These are phyloP conservation scores for Kernera saxatilis DNA, from an alignment of 345 rosid genomes.

Conservation along the genomic window DNA sequence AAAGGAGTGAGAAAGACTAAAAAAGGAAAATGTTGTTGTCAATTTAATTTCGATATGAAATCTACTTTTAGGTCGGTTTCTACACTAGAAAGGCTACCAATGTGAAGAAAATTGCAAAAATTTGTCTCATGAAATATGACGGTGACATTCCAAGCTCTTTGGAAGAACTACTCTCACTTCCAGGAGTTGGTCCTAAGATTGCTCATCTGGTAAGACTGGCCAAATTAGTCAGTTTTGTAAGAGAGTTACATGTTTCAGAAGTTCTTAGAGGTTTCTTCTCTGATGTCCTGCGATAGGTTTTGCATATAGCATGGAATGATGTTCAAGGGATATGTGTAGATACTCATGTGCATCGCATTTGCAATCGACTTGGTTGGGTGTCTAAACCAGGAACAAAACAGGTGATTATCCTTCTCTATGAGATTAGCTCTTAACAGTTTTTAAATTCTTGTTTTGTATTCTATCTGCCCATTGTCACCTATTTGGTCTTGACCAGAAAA, in stretches of 20 bases:
- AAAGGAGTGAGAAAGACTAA: background rate
- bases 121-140: conserved; percentile 63
- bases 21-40: background rate
- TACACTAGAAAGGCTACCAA: conserved; percentile 82
- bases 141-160: conserved; percentile 88
- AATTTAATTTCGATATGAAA: background rate
- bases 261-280: background rate
- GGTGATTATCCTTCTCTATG: conserved; percentile 31
- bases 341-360: conserved; percentile 90
- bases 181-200: conserved; percentile 94
- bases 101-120: conserved; percentile 86
- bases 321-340: conserved; percentile 95
- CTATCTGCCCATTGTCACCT: conserved; percentile 7
- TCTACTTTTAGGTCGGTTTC: conserved; percentile 70
- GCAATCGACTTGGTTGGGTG: conserved; percentile 97
- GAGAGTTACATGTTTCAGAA: background rate
- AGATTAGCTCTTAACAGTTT: background rate
- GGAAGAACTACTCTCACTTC: conserved; percentile 82
- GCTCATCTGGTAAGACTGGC: conserved; percentile 42
- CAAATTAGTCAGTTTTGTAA: background rate
- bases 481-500: conserved; percentile 41
- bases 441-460: background rate
- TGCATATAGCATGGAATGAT: conserved; percentile 83
- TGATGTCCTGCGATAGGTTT: conserved; percentile 51
- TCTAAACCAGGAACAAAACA: conserved; percentile 55